These are phyloP conservation scores for Carex littledalei DNA, from an alignment of 176 grass and related monocot species.

Conservation along the genomic window DNA sequence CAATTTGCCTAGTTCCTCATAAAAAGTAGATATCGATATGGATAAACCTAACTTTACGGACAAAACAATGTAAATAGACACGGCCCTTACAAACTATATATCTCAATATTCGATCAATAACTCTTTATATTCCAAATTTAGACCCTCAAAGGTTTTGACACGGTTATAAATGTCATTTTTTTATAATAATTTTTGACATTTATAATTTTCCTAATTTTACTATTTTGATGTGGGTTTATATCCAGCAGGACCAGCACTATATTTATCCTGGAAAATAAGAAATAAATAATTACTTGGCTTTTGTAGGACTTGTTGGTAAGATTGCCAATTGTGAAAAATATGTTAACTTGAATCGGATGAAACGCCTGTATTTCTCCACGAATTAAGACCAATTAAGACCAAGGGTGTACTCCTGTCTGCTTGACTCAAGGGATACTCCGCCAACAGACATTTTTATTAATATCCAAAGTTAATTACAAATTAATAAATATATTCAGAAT, in stretches of 20 bases:
- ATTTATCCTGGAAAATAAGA: not conserved
- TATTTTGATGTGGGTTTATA: not conserved
- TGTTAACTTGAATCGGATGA: not conserved
- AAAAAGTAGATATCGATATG: not conserved
- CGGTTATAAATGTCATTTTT: not conserved
- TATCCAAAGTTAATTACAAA: too few relatives aligned
- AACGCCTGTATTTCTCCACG: not conserved
- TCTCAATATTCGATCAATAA: not conserved
- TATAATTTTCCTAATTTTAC: not conserved
- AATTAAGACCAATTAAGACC: not conserved
- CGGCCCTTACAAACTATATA: not conserved
- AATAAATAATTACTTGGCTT: not conserved
- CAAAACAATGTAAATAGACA: not conserved
- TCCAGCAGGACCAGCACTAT: too few relatives aligned
- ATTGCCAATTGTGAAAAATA: not conserved
- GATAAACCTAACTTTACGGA: not conserved
- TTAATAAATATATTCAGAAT: too few relatives aligned
- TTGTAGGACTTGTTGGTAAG: not conserved
- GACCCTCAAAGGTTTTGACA: not conserved
- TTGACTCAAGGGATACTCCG: not conserved
- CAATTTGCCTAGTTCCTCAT: not conserved
- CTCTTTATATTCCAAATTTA: not conserved
- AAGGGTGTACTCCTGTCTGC: conserved; percentile 9
- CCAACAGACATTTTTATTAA: too few relatives aligned
- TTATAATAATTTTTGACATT: not conserved